Evolutionary conservation across 805 yeast genomes (phyloP).

Genomic region (Tetrapisispora pingtungensis): DNA sequence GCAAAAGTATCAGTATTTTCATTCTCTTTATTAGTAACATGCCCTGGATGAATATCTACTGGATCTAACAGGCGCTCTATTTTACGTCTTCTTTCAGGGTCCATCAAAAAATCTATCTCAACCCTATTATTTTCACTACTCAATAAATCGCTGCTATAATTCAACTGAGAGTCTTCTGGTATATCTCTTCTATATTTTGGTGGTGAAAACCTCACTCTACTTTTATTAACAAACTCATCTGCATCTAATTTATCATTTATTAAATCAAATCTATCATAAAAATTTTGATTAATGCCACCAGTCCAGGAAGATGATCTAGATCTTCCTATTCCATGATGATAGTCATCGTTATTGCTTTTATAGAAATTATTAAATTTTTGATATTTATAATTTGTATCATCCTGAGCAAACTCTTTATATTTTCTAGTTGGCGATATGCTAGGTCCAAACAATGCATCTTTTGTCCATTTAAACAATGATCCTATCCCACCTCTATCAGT

Average conservation of each 20-base stretch:
- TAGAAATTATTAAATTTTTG: not conserved
- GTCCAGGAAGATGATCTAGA: constrained; percentile 22
- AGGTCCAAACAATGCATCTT: constrained; percentile 26
- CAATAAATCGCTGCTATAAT: not conserved
- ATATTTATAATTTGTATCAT: constrained; percentile 19
- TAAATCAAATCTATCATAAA: constrained; percentile 20
- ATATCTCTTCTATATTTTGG: not conserved
- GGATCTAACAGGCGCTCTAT: constrained; percentile 10
- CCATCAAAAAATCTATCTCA: not conserved
- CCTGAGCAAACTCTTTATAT: constrained; percentile 20
- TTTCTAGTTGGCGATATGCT: constrained; percentile 22
- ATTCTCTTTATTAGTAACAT: not conserved
- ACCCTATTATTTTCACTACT: not conserved
- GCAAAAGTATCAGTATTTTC: constrained; percentile 20
- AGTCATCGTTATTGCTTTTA: not conserved
- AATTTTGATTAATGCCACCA: constrained; percentile 13
- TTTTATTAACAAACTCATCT: not conserved
- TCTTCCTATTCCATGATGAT: not conserved
- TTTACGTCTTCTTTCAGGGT: constrained; percentile 1
- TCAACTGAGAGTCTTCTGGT: not conserved
- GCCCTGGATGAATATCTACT: constrained; percentile 5
- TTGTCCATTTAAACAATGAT: constrained; percentile 16
- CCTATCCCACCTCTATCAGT: not conserved
- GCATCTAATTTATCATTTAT: constrained; percentile 7
- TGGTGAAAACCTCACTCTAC: not conserved